Conservation (phyloP, 2,329 filamentous ascomycete genomes). For the Hypomyces rosellus region DNA sequence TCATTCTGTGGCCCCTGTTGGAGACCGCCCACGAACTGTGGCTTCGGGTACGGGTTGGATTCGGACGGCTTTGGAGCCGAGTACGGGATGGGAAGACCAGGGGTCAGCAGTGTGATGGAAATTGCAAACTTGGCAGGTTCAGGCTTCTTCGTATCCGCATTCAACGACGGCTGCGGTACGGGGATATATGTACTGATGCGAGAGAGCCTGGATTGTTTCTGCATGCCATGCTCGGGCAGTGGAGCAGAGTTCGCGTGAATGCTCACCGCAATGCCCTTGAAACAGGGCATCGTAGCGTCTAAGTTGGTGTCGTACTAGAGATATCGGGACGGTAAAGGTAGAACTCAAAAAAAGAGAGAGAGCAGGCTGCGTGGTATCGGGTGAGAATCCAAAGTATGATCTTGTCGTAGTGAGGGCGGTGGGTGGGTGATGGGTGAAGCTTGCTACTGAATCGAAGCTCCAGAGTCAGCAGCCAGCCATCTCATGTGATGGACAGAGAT, state of each 20-base stretch:
- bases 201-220: constrained; percentile 84
- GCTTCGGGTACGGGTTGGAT: constrained; percentile 71
- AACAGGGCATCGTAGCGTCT: constrained; percentile 70
- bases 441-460: constrained; percentile 10
- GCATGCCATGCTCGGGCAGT: constrained; percentile 86
- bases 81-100: constrained; percentile 84
- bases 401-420: constrained; percentile 8
- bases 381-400: too few relatives aligned
- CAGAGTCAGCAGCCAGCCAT: constrained; percentile 18
- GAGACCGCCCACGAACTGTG: constrained; percentile 71
- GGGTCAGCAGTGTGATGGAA: constrained; percentile 90
- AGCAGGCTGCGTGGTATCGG: background rate
- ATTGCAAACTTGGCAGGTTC: constrained; percentile 97
- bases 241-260: constrained; percentile 79
- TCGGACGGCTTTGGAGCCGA: constrained; percentile 76
- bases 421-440: constrained; percentile 8
- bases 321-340: too few relatives aligned
- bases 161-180: constrained; percentile 78
- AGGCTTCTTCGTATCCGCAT: constrained; percentile 58
- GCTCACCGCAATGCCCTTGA: constrained; percentile 97
- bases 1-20: constrained; percentile 45
- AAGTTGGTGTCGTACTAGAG: too few relatives aligned
- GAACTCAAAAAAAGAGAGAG: constrained; percentile 4
- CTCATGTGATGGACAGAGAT: constrained; percentile 7
- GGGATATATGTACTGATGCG: constrained; percentile 97